Evolutionary conservation across 2,329 filamentous ascomycete genomes (phyloP).

Genomic region (Monosporascus sp.): DNA sequence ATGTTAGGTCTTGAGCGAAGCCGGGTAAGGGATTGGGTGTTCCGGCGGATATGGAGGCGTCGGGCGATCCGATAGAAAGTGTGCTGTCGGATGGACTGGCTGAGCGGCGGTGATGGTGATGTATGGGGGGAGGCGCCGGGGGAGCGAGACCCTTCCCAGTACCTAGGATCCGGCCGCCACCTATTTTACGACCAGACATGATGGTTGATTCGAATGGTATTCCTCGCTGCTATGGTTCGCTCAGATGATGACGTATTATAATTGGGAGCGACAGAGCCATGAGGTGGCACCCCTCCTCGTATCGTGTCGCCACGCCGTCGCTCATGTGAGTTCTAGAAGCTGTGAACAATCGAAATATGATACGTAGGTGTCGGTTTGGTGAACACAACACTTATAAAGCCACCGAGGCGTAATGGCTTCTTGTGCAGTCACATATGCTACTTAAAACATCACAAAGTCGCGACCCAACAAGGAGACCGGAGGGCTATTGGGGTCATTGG

Average conservation of each 20-base stretch:
- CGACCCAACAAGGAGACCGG: not conserved
- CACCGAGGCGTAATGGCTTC: not conserved
- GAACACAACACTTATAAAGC: no score
- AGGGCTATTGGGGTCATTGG: not conserved
- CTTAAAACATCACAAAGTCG: not conserved
- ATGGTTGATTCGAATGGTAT: slow-evolving; percentile 13
- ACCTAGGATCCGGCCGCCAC: slow-evolving; percentile 86
- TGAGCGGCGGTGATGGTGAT: slow-evolving; percentile 28
- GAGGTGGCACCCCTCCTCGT: not conserved
- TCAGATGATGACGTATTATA: not conserved
- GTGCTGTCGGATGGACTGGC: slow-evolving; percentile 62
- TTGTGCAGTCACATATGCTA: not conserved
- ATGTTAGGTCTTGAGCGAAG: slow-evolving; percentile 70
- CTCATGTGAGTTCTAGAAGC: not conserved
- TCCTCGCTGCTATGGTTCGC: not conserved
- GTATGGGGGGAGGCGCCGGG: slow-evolving; percentile 37
- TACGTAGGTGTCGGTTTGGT: not conserved
- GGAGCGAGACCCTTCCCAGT: slow-evolving; percentile 78
- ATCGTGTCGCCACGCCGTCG: not conserved
- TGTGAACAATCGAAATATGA: not conserved
- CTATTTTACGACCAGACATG: slow-evolving; percentile 84
- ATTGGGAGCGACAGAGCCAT: not conserved
- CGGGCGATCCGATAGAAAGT: slow-evolving; percentile 68
- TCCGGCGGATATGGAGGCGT: slow-evolving; percentile 35
- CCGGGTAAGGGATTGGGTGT: slow-evolving; percentile 58